Base-by-base conservation (phyloP, 1,284 basidiomycete genomes). In the Ceratobasidium sp. region DNA sequence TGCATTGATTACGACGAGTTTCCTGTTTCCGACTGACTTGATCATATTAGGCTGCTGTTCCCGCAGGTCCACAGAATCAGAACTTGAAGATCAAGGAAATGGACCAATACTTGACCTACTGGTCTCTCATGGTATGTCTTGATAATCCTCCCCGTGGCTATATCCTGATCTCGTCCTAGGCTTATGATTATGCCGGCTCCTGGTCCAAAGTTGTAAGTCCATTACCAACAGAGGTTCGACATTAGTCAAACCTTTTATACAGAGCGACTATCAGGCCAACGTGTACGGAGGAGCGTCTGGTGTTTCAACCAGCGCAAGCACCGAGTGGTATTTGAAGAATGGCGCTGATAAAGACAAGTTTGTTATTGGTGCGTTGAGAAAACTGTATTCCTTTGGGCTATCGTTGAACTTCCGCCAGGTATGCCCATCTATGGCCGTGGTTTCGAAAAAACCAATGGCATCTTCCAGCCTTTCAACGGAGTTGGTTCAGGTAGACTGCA, bases 401-500 rank as follows among this genome's bases (percentile, higher is more conserved):
- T 39, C 4, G 13, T 69, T 56, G 4, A 9, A 47, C 21, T 9
- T 47, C 6, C 11, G 11, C 6, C 50, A 88, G 88, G 89, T 19
- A 87, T 94, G 74, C 93, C 93, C 1, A 78, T 93, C 1, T 94
- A 94, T 74, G 93, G 93, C 0, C 87, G 90, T 69, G 87, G 89
- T 0, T 98, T 96, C 77, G 39, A 52, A 49, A 39, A 64, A 92
- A 0, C 50, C 7, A 76, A 77, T 47, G 93, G 93, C 0, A 83
- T 93, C 41, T 91, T 91, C 5, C 76, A 83, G 53, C 77, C 91
- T 1, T 98, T 87, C 80, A 83, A 77, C 53, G 91, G 91, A 36
- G 83, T 91, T 68, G 92, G 92, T 1, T 85, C 89, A 23, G 47
- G 47, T 50, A 6, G 16, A 6, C 25, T 50, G 21, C 47, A 21